Conservation (phyloP, 192 early-diverging fungal genomes). For the Coemansia sp. region DNA sequence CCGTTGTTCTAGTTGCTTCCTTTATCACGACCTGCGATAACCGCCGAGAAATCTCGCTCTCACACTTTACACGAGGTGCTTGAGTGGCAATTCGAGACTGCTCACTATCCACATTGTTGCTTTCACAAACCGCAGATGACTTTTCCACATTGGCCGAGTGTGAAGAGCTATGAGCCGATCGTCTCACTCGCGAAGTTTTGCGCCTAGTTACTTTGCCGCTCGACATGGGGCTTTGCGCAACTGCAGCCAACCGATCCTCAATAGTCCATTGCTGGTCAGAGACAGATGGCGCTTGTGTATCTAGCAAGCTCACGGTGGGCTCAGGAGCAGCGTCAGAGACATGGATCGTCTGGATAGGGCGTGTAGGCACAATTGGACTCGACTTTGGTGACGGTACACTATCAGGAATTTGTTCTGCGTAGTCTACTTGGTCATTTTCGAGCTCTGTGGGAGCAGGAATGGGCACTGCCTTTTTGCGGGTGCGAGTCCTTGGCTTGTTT, state of each 20-base stretch:
- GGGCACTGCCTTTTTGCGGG: not conserved
- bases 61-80: not conserved
- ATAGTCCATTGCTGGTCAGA: not conserved
- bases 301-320: not conserved
- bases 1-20: not conserved
- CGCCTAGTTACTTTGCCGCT: slow-evolving; percentile 41
- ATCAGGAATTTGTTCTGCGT: not conserved
- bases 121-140: no score
- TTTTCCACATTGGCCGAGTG: no score
- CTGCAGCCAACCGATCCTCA: not conserved
- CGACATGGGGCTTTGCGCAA: slow-evolving; percentile 22
- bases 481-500: not conserved
- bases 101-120: not conserved
- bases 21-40: slow-evolving; percentile 8
- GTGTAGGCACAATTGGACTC: no score
- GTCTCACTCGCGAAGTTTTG: slow-evolving; percentile 8
- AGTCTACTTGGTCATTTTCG: not conserved
- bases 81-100: not conserved
- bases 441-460: not conserved
- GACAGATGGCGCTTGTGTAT: not conserved
- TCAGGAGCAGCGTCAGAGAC: not conserved
- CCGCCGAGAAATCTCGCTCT: slow-evolving; percentile 8
- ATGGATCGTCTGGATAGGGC: no score
- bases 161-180: not conserved
- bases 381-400: no score